Evolutionary conservation across 306 rosid species (phyloP).

Genomic region (Adenanthera pavonina): DNA sequence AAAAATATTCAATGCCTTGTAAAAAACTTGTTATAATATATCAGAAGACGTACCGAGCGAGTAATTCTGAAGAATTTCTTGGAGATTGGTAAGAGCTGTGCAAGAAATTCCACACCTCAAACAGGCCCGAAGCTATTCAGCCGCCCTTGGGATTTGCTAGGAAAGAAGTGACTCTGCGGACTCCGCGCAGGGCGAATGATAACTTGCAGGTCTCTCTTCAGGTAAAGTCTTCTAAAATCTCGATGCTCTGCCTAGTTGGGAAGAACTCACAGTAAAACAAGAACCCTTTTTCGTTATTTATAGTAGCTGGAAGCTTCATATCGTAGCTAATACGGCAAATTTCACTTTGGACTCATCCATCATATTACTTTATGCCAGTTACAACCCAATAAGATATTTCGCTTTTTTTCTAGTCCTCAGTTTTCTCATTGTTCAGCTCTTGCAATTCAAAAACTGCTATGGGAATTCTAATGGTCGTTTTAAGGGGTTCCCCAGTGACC

Average conservation of each 20-base stretch:
- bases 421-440: background rate
- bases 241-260: background rate
- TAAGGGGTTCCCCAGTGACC: background rate
- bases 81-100: no score
- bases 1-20: no score
- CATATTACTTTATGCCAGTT: background rate
- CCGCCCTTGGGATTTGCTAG: background rate
- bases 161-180: background rate
- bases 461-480: background rate
- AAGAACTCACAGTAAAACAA: background rate
- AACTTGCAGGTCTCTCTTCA: conserved; percentile 36
- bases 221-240: conserved; percentile 1
- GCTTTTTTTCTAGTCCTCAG: background rate
- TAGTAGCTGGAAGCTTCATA: background rate
- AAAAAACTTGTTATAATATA: no score
- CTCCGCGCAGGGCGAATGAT: conserved; percentile 38
- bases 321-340: background rate
- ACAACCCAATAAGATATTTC: background rate
- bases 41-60: no score
- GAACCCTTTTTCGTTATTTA: background rate
- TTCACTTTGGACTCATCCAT: background rate
- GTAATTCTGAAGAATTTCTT: no score
- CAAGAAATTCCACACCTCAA: no score
- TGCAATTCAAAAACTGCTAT: background rate
- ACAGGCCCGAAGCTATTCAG: background rate